Evolutionary conservation across 2,329 filamentous ascomycete species (phyloP).

Genomic region (Corynespora cassiicola): DNA sequence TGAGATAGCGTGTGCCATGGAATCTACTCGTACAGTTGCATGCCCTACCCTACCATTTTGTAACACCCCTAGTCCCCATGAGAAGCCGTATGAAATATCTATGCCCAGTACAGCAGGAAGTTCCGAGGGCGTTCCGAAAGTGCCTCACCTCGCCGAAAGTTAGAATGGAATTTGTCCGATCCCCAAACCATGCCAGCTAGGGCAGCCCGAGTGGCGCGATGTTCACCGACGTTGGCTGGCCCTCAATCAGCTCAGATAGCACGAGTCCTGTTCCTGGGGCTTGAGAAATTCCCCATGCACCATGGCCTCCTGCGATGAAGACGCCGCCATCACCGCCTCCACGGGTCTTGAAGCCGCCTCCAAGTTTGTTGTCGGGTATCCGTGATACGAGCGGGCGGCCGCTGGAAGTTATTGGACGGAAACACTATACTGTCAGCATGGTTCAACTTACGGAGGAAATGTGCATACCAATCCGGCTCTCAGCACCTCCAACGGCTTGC

Average conservation of each 20-base stretch:
- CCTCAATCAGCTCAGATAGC: conserved; percentile 73
- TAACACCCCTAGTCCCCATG: too few relatives aligned
- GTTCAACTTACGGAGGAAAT: too few relatives aligned
- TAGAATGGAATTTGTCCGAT: too few relatives aligned
- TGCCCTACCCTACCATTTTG: too few relatives aligned
- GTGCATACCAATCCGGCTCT: conserved; percentile 62
- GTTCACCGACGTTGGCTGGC: conserved; percentile 64
- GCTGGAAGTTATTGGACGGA: conserved; percentile 70
- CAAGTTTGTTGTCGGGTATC: conserved; percentile 64
- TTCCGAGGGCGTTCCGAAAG: too few relatives aligned
- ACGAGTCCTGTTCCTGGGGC: conserved; percentile 72
- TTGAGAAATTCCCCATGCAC: conserved; percentile 70
- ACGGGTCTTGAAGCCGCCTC: conserved; percentile 53
- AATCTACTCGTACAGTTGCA: too few relatives aligned
- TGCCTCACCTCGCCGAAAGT: too few relatives aligned
- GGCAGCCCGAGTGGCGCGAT: conserved; percentile 57
- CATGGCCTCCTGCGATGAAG: conserved; percentile 75
- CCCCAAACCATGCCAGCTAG: too few relatives aligned
- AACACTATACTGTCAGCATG: conserved; percentile 58
- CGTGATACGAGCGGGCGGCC: conserved; percentile 70
- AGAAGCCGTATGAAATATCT: too few relatives aligned
- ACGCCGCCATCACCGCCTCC: conserved; percentile 64
- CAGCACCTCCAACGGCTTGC: conserved; percentile 66
- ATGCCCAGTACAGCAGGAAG: too few relatives aligned
- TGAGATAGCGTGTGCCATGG: too few relatives aligned